These are phyloP conservation scores for Dinochytrium kinnereticum DNA, from an alignment of 371 early-diverging fungal species.

Conservation along the genomic window DNA sequence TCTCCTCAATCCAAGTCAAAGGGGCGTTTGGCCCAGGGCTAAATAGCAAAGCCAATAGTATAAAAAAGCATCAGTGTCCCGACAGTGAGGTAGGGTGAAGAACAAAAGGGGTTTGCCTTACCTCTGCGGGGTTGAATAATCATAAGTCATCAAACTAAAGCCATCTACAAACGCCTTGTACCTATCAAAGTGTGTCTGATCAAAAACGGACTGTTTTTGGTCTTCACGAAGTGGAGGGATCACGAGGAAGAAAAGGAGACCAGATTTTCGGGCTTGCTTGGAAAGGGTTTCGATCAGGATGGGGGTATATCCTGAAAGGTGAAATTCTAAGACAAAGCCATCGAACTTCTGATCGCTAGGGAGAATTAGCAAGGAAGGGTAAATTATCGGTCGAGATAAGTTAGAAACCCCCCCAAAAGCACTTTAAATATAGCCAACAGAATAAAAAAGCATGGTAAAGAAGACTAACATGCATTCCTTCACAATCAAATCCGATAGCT, in stretches of 20 bases:
- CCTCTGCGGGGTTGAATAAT: constrained; percentile 56
- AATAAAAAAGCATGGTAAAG: background rate
- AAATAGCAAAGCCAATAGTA: constrained; percentile 9
- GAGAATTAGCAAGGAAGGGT: background rate
- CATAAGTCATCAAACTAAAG: constrained; percentile 71
- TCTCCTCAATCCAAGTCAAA: constrained; percentile 62
- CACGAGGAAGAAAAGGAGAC: constrained; percentile 55
- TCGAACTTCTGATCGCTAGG: constrained; percentile 57
- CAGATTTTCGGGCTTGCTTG: constrained; percentile 32
- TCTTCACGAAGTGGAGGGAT: constrained; percentile 45
- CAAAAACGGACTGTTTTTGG: constrained; percentile 20
- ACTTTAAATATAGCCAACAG: background rate
- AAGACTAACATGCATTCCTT: constrained; percentile 34
- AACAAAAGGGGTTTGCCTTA: constrained; percentile 29
- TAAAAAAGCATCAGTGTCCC: too few species aligned
- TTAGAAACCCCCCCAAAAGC: background rate
- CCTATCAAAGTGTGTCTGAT: constrained; percentile 43
- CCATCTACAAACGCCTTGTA: constrained; percentile 55
- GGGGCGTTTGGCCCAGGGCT: constrained; percentile 63
- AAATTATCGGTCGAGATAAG: background rate
- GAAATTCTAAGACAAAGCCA: constrained; percentile 65
- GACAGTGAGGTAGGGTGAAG: too few species aligned
- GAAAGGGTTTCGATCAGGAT: constrained; percentile 47
- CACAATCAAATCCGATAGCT: constrained; percentile 44
- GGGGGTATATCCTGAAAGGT: constrained; percentile 48